These are phyloP conservation scores for Brassica cretica DNA, from an alignment of 345 rosid species.

Conservation along the genomic window DNA sequence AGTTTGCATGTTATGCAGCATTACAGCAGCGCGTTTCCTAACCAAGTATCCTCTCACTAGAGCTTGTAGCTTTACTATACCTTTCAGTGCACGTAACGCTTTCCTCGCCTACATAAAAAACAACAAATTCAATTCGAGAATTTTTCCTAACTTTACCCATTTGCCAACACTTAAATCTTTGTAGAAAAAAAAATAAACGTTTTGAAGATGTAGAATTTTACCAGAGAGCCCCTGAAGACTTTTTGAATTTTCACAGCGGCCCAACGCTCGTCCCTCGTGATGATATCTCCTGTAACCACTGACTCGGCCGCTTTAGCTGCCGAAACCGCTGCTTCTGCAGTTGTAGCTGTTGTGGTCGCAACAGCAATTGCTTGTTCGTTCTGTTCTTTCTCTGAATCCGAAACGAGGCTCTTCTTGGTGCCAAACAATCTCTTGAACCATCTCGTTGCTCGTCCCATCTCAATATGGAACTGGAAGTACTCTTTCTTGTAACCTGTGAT, in stretches of 20 bases:
- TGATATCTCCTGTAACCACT: constrained; percentile 40
- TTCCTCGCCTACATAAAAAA: constrained; percentile 70
- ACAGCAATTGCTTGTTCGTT: constrained; percentile 59
- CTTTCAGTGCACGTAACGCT: constrained; percentile 76
- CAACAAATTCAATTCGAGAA: not conserved
- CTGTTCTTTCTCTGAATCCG: constrained; percentile 54
- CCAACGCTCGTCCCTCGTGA: constrained; percentile 44
- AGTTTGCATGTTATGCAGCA: constrained; percentile 68
- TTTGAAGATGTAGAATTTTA: constrained; percentile 24
- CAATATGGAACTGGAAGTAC: not conserved
- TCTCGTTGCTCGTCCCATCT: constrained; percentile 62
- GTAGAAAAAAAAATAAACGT: not conserved
- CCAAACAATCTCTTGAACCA: not conserved
- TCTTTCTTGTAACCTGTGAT: constrained; percentile 30
- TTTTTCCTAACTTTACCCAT: not conserved
- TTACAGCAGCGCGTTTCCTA: constrained; percentile 64
- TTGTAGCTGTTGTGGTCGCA: constrained; percentile 53
- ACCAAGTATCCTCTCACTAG: constrained; percentile 76
- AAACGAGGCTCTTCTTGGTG: not conserved
- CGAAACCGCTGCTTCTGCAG: constrained; percentile 58
- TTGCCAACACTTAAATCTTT: not conserved
- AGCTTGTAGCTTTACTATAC: constrained; percentile 83
- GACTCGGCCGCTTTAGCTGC: constrained; percentile 62
- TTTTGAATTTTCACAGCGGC: constrained; percentile 65
- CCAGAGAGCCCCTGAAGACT: constrained; percentile 66